Evolutionary conservation across 495 filamentous ascomycete genomes (phyloP).

Genomic region (Penicillium samsonianum): DNA sequence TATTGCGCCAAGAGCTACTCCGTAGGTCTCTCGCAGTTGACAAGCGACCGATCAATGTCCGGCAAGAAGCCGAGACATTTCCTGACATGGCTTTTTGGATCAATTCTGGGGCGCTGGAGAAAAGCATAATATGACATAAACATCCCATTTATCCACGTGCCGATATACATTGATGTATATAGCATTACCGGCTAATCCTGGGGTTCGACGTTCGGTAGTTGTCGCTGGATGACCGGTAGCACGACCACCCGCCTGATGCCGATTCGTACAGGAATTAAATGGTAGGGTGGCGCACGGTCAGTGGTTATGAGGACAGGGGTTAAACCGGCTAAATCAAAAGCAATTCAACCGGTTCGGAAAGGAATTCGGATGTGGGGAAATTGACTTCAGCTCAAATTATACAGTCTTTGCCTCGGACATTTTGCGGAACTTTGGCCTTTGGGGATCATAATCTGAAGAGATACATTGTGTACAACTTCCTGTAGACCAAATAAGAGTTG

Average conservation of each 20-base stretch:
- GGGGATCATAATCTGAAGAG: neutral
- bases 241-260: neutral
- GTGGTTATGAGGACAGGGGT: neutral
- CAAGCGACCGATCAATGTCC: slow-evolving; percentile 3
- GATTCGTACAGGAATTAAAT: slow-evolving; percentile 4
- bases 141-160: neutral
- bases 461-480: neutral
- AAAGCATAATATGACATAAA: neutral
- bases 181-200: neutral
- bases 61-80: slow-evolving; percentile 6
- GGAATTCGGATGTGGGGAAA: neutral
- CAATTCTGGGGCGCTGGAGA: neutral
- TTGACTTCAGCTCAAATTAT: neutral
- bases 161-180: neutral
- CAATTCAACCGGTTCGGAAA: slow-evolving; percentile 7
- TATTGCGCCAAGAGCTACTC: too few relatives aligned
- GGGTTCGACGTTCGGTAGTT: neutral
- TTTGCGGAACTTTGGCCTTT: neutral
- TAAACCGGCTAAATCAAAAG: slow-evolving; percentile 17
- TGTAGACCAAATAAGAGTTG: neutral
- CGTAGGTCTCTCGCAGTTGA: neutral
- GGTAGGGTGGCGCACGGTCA: neutral
- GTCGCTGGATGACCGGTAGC: slow-evolving; percentile 1
- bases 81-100: neutral
- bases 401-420: neutral